A percentile compares a stretch with the other conserved stretches of the same genome.
Evolutionary conservation across 345 rosid species (phyloP).

Genomic region (Brassica rapa): DNA sequence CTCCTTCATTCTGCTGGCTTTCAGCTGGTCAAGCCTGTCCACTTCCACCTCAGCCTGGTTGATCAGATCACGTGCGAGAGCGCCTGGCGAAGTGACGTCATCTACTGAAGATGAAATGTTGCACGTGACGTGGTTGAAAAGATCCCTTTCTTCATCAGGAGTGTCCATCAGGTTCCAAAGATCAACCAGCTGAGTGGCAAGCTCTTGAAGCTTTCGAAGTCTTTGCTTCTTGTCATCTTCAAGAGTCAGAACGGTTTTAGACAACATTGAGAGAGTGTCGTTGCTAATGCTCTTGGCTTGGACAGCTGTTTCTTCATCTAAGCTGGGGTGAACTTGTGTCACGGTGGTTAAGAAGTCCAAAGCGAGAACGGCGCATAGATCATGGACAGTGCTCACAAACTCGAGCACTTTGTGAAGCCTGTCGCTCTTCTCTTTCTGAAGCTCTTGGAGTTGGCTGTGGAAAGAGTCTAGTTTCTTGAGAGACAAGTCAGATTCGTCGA

Average conservation of each 20-base stretch:
- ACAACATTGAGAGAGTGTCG: slow-evolving; percentile 82
- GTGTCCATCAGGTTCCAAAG: slow-evolving; percentile 99
- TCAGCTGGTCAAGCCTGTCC: slow-evolving; percentile 90
- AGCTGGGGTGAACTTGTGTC: slow-evolving; percentile 95
- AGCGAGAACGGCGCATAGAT: slow-evolving; percentile 88
- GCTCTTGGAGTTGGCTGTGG: slow-evolving; percentile 87
- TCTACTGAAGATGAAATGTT: slow-evolving; percentile 83
- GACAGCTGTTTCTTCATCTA: slow-evolving; percentile 68
- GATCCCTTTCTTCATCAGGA: slow-evolving; percentile 74
- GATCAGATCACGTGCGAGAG: slow-evolving; percentile 88
- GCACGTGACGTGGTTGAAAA: slow-evolving; percentile 86
- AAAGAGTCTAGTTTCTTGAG: slow-evolving; percentile 78
- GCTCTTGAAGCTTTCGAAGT: slow-evolving; percentile 97
- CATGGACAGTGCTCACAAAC: slow-evolving; percentile 91
- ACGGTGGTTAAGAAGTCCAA: slow-evolving; percentile 86
- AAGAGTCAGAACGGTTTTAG: slow-evolving; percentile 74
- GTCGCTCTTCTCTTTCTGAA: slow-evolving; percentile 96
- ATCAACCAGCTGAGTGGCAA: slow-evolving; percentile 78
- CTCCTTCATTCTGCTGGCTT: slow-evolving; percentile 97
- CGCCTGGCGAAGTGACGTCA: slow-evolving; percentile 80
- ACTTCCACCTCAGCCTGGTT: slow-evolving; percentile 98
- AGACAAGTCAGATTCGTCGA: slow-evolving; percentile 86
- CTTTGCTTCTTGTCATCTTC: slow-evolving; percentile 93
- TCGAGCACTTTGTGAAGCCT: slow-evolving; percentile 90
- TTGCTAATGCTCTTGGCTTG: slow-evolving; percentile 96